Percentiles rank a stretch among this genome's conserved stretches.
phyloP scores from a whole-genome alignment of 1,284 basidiomycete genomes.

The Cystobasidium slooffiae region DNA sequence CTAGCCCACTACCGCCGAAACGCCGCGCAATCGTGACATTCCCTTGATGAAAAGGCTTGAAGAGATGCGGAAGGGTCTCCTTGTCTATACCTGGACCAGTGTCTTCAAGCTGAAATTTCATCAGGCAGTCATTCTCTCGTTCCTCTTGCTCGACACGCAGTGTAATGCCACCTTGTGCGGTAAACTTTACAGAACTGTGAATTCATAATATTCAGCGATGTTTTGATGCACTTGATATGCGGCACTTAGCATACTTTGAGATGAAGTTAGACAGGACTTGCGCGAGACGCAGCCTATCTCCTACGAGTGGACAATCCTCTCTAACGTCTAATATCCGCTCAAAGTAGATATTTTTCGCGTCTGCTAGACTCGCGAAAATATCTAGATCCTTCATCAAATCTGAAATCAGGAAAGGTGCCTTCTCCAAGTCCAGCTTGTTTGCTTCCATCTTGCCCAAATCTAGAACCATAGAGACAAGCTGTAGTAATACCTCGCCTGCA shows the following conservation, averaged over 20 bases:
- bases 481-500: slow-evolving; percentile 50
- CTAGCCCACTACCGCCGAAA: slow-evolving; percentile 52
- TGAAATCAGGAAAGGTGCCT: slow-evolving; percentile 55
- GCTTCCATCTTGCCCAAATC: slow-evolving; percentile 58
- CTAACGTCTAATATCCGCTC: slow-evolving; percentile 50
- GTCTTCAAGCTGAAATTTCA: slow-evolving; percentile 56
- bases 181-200: slow-evolving; percentile 58
- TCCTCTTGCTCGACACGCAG: slow-evolving; percentile 52
- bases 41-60: slow-evolving; percentile 56
- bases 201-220: slow-evolving; percentile 27
- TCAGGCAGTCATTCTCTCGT: slow-evolving; percentile 52
- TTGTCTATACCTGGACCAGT: slow-evolving; percentile 57
- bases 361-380: slow-evolving; percentile 55
- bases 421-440: slow-evolving; percentile 57
- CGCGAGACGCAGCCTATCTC: slow-evolving; percentile 51
- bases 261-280: slow-evolving; percentile 48
- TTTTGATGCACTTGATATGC: slow-evolving; percentile 9
- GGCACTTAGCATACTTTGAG: slow-evolving; percentile 40
- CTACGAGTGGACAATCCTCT: slow-evolving; percentile 45
- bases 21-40: slow-evolving; percentile 47
- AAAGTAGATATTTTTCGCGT: slow-evolving; percentile 56
- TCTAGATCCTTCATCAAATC: slow-evolving; percentile 56
- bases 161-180: slow-evolving; percentile 54
- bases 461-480: slow-evolving; percentile 51
- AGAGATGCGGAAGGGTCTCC: slow-evolving; percentile 54